Conservation (phyloP, 73 alveolate species). For the Uronychia binucleata region DNA sequence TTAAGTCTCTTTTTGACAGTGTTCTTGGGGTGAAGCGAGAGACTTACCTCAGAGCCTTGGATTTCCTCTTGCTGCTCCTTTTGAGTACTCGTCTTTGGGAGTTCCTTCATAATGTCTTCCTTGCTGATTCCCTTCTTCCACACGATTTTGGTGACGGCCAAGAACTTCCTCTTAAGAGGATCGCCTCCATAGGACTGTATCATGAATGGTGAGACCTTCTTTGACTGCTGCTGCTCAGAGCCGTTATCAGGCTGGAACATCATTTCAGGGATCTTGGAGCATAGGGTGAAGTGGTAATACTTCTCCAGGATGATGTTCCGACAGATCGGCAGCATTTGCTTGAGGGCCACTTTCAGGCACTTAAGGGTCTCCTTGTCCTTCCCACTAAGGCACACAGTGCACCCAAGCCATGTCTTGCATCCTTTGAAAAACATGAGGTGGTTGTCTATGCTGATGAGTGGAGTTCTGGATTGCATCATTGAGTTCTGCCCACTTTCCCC, state of each 20-base stretch:
- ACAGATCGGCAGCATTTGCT: conserved; percentile 34
- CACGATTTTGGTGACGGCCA: neutral
- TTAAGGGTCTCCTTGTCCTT: conserved; percentile 20
- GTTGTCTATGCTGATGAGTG: conserved; percentile 3
- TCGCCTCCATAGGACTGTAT: neutral
- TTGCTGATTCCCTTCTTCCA: neutral
- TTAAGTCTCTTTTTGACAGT: neutral
- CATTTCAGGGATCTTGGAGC: neutral
- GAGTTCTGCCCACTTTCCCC: neutral
- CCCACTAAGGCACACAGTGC: conserved; percentile 64
- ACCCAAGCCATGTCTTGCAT: conserved; percentile 57
- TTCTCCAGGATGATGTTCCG: conserved; percentile 46
- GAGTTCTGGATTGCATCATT: neutral
- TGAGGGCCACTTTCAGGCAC: conserved; percentile 20
- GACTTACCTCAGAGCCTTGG: neutral
- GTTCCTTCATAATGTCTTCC: neutral
- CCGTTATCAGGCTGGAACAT: too few relatives aligned
- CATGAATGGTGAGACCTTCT: neutral
- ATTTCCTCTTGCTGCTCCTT: neutral
- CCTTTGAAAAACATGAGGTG: conserved; percentile 50
- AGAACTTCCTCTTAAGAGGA: neutral
- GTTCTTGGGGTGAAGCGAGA: too few relatives aligned
- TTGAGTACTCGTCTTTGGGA: neutral
- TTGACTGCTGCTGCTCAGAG: neutral
- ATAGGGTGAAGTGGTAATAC: neutral